Conservation (phyloP, 345 rosid genomes). For the Gossypium stocksii region DNA sequence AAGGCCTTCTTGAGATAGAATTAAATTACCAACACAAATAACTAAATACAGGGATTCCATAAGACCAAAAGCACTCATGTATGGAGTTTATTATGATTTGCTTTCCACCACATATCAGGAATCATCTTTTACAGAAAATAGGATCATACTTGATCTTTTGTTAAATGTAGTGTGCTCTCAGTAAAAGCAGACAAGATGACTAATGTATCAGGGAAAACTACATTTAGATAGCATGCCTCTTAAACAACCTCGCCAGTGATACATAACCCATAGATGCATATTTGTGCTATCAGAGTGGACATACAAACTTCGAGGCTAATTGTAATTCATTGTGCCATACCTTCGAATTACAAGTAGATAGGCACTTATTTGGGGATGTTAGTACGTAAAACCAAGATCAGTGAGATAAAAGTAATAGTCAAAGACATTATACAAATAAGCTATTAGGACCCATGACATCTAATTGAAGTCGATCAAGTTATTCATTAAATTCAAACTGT, state of each 20-base stretch:
- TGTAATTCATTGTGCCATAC: constrained; percentile 1
- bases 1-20: background rate
- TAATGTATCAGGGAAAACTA: background rate
- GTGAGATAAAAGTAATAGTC: background rate
- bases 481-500: constrained; percentile 5
- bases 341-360: background rate
- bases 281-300: background rate
- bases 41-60: background rate
- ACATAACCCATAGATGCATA: background rate
- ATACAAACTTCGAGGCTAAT: background rate
- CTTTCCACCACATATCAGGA: background rate
- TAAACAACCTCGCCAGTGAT: background rate
- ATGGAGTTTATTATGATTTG: background rate
- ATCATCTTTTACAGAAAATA: background rate
- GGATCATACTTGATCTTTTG: background rate
- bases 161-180: background rate
- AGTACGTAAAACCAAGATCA: background rate
- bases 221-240: background rate
- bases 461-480: background rate
- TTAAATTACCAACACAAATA: background rate
- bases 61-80: background rate
- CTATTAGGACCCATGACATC: background rate
- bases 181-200: background rate
- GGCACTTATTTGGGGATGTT: constrained; percentile 6
- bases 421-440: background rate